Evolutionary conservation across 176 grass and related monocot species (phyloP).

Genomic region (Elaeis guineensis): DNA sequence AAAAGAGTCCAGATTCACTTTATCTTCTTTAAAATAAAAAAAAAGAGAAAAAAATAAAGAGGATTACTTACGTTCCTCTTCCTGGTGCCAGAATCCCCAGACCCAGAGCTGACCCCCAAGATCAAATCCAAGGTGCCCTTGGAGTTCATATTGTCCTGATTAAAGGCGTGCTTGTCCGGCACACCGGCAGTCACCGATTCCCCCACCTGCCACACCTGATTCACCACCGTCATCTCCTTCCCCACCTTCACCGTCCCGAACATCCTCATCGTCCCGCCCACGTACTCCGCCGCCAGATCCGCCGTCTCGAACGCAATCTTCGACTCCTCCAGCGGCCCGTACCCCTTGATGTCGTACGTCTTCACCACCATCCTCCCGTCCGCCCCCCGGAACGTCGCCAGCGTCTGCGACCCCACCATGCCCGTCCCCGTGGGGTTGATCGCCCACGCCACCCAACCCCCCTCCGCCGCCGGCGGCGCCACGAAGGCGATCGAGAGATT

Average conservation of each 20-base stretch:
- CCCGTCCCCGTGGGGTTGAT: constrained; percentile 46
- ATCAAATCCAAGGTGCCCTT: constrained; percentile 27
- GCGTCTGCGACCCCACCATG: constrained; percentile 59
- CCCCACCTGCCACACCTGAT: constrained; percentile 76
- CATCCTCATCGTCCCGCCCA: constrained; percentile 32
- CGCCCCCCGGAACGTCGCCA: constrained; percentile 18
- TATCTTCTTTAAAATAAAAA: no score
- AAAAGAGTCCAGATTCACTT: no score
- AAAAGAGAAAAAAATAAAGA: not conserved
- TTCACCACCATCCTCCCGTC: constrained; percentile 15
- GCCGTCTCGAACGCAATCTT: constrained; percentile 29
- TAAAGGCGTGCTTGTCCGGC: constrained; percentile 44
- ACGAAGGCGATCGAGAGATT: constrained; percentile 48
- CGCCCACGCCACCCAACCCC: constrained; percentile 60
- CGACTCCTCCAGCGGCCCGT: not conserved
- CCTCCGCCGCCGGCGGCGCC: constrained; percentile 9
- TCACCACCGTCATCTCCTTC: constrained; percentile 20
- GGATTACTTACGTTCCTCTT: not conserved
- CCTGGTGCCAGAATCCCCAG: not conserved
- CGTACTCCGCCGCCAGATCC: constrained; percentile 35
- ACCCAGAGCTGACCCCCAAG: constrained; percentile 1
- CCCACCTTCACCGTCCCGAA: constrained; percentile 52
- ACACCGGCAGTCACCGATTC: constrained; percentile 22
- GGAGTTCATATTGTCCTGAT: constrained; percentile 23
- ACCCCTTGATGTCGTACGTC: constrained; percentile 45